These are phyloP conservation scores for Lachnellula subtilissima DNA, from an alignment of 2,329 filamentous ascomycete genomes.

Conservation along the genomic window DNA sequence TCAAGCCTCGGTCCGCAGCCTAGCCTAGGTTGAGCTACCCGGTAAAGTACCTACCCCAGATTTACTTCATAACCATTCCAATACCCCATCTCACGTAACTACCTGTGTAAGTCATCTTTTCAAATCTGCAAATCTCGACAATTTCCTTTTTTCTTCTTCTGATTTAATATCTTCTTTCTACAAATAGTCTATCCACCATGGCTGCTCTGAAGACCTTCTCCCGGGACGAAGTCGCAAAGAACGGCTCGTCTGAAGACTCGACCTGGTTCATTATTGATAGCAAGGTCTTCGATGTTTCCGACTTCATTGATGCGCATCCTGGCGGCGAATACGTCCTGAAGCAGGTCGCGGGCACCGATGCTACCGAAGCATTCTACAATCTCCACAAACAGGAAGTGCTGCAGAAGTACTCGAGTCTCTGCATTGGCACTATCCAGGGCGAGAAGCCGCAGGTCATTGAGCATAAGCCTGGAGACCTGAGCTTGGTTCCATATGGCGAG, in stretches of 20 bases:
- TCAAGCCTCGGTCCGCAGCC: no score
- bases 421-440: conserved; percentile 68
- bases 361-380: conserved; percentile 83
- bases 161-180: neutral
- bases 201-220: conserved; percentile 36
- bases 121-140: neutral
- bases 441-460: conserved; percentile 72
- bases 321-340: conserved; percentile 71
- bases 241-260: conserved; percentile 67
- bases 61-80: no score
- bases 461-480: conserved; percentile 66
- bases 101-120: no score
- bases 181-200: conserved; percentile 1
- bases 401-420: conserved; percentile 69
- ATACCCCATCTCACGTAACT: no score
- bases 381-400: conserved; percentile 89
- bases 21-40: no score
- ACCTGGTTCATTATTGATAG: conserved; percentile 78
- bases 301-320: conserved; percentile 81
- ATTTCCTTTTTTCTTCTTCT: neutral
- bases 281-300: conserved; percentile 79
- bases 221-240: conserved; percentile 65
- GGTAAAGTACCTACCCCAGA: no score
- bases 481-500: conserved; percentile 76
- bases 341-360: conserved; percentile 77